phyloP scores from a whole-genome alignment of 257 asterid species.

The Agastache rugosa region DNA sequence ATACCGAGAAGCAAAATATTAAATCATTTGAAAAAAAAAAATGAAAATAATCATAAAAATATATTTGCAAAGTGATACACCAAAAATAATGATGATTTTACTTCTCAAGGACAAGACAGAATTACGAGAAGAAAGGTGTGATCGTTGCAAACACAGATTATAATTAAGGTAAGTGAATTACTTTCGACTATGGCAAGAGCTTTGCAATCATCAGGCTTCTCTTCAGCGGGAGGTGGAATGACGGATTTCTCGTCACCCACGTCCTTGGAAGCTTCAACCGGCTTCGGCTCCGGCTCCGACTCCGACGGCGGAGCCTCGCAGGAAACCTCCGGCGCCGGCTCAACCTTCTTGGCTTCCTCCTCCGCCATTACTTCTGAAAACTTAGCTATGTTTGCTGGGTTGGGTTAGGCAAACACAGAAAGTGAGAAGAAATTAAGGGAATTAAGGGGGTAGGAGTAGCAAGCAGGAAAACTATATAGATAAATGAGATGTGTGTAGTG shows the following conservation, averaged over 20 bases:
- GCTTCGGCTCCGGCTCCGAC: conserved; percentile 30
- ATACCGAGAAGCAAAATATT: too few species aligned
- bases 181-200: conserved; percentile 52
- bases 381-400: conserved; percentile 44
- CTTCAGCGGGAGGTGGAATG: conserved; percentile 55
- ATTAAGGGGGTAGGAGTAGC: background rate
- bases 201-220: conserved; percentile 50
- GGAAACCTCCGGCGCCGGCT: conserved; percentile 42
- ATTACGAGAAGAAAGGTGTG: background rate
- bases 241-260: conserved; percentile 72
- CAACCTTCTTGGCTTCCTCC: conserved; percentile 58
- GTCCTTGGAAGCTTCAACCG: conserved; percentile 50
- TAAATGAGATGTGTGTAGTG: conserved; percentile 9
- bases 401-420: background rate
- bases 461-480: conserved; percentile 1
- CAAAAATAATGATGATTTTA: background rate
- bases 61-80: too few species aligned
- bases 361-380: conserved; percentile 64
- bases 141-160: background rate
- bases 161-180: conserved; percentile 29
- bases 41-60: background rate
- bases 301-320: conserved; percentile 24
- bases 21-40: too few species aligned
- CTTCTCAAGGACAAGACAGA: background rate
- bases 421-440: background rate